Evolutionary conservation across 345 rosid genomes (phyloP).

Genomic region (Lumnitzera racemosa): DNA sequence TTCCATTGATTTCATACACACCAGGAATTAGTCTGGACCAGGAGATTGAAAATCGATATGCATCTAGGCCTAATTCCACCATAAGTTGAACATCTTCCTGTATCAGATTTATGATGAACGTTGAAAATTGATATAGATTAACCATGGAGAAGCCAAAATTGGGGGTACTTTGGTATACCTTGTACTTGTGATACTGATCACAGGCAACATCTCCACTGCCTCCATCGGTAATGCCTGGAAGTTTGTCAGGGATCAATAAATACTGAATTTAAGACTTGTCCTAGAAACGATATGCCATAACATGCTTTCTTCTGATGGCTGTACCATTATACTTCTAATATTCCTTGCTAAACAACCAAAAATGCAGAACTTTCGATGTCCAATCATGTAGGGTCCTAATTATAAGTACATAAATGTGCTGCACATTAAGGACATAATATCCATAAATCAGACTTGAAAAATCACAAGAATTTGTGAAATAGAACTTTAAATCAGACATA

Average conservation of each 20-base stretch:
- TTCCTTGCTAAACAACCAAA: not conserved
- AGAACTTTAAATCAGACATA: too few relatives aligned
- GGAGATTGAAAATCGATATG: conserved; percentile 17
- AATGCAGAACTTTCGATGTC: too few relatives aligned
- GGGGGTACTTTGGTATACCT: not conserved
- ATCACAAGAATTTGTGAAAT: not conserved
- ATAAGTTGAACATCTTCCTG: conserved; percentile 15
- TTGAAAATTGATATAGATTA: not conserved
- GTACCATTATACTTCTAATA: too few relatives aligned
- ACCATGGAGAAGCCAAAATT: not conserved
- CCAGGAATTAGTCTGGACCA: conserved; percentile 19
- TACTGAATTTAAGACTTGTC: not conserved
- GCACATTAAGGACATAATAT: too few relatives aligned
- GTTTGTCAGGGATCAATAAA: not conserved
- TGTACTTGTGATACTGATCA: conserved; percentile 22
- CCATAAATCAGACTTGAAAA: too few relatives aligned
- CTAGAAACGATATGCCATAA: too few relatives aligned
- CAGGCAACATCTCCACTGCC: conserved; percentile 12
- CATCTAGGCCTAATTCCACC: conserved; percentile 12
- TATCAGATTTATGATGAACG: not conserved
- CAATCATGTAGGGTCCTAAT: too few relatives aligned
- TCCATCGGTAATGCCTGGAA: conserved; percentile 8
- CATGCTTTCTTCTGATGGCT: too few relatives aligned
- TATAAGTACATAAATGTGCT: too few relatives aligned
- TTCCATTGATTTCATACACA: not conserved